Percentiles rank a stretch among this genome's conserved stretches.
Conservation (phyloP, 169 alveolate species). For the Cryptosporidium sp. region DNA sequence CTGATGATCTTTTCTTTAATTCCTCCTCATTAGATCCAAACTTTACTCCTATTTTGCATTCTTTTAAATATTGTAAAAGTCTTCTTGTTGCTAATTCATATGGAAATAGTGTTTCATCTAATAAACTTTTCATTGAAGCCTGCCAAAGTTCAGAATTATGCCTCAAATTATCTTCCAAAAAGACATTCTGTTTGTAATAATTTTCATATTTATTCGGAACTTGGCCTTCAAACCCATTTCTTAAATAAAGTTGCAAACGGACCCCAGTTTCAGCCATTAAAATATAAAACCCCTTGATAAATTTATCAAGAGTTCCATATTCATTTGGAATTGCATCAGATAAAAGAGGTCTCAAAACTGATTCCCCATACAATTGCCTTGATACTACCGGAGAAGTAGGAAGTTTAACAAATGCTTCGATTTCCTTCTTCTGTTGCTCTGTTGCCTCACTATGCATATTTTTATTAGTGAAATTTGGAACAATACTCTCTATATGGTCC, state of each 20-base stretch:
- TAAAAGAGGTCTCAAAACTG: conserved; percentile 23
- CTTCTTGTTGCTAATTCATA: conserved; percentile 60
- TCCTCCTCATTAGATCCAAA: conserved; percentile 42
- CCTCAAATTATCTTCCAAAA: conserved; percentile 44
- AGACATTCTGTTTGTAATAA: neutral
- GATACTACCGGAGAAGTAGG: conserved; percentile 42
- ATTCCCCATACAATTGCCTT: conserved; percentile 11
- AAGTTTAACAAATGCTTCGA: conserved; percentile 18
- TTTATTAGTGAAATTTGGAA: conserved; percentile 59
- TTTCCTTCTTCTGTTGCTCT: conserved; percentile 29
- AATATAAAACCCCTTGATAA: conserved; percentile 36
- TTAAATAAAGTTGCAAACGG: conserved; percentile 20
- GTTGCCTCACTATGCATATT: conserved; percentile 53
- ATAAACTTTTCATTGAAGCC: neutral
- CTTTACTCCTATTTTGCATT: conserved; percentile 36
- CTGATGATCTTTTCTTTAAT: conserved; percentile 22
- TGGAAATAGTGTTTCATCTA: conserved; percentile 25
- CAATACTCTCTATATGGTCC: conserved; percentile 47
- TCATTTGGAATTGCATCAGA: conserved; percentile 57
- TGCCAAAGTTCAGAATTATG: conserved; percentile 28
- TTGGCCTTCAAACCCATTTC: conserved; percentile 18
- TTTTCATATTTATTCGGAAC: neutral
- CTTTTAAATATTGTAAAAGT: conserved; percentile 43
- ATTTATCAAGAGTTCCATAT: conserved; percentile 26
- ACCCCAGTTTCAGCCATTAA: conserved; percentile 55